These are phyloP conservation scores for Elaeagnus macrophylla DNA, from an alignment of 306 rosid species.

Conservation along the genomic window DNA sequence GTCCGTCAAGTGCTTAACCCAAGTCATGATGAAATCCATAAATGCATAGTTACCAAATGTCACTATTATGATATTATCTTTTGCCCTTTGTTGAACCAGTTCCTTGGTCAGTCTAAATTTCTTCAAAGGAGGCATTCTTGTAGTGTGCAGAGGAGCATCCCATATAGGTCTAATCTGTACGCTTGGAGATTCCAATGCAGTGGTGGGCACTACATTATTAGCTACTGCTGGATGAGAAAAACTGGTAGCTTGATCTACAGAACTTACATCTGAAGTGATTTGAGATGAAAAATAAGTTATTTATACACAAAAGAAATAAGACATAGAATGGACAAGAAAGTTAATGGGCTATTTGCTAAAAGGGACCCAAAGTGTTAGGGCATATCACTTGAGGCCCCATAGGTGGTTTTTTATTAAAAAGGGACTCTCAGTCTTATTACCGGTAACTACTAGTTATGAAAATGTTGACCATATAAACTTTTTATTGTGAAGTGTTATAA, in stretches of 20 bases:
- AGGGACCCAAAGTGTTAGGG: no score
- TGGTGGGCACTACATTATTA: constrained; percentile 13
- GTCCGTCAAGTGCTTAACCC: constrained; percentile 86
- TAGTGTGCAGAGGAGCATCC: constrained; percentile 38
- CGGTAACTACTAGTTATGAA: no score
- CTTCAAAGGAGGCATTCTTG: constrained; percentile 57
- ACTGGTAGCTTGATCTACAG: constrained; percentile 28
- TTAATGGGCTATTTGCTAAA: no score
- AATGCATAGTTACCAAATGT: constrained; percentile 98
- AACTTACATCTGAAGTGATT: constrained; percentile 30
- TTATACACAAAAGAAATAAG: constrained; percentile 1
- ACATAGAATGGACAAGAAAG: no score
- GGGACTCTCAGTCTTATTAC: no score
- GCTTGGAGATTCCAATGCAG: constrained; percentile 22
- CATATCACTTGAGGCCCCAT: no score
- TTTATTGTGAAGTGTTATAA: no score
- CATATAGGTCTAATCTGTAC: constrained; percentile 35
- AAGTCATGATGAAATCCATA: constrained; percentile 83
- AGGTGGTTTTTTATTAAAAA: no score
- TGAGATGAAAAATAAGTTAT: constrained; percentile 13
- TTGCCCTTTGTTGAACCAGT: constrained; percentile 63
- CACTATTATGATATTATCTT: constrained; percentile 69
- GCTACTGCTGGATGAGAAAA: constrained; percentile 24
- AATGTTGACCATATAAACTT: no score
- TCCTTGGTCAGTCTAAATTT: constrained; percentile 57